phyloP scores from a whole-genome alignment of 164 flowering plant genomes.

The Chimonanthus salicifolius region DNA sequence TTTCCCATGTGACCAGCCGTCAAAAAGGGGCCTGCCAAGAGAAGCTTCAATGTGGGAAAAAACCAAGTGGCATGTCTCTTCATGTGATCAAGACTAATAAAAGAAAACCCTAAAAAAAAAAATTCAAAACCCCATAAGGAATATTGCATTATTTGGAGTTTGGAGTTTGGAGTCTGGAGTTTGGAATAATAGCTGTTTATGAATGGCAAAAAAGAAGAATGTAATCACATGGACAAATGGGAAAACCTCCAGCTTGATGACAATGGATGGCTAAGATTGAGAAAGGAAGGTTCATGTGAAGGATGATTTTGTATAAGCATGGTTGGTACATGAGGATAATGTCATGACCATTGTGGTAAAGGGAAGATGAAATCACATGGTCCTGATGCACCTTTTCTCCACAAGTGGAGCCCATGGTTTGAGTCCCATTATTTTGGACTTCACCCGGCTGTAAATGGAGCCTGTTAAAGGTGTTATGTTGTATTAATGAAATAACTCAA shows the following conservation, averaged over 20 bases:
- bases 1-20: conserved; percentile 23
- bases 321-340: background rate
- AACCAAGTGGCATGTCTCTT: background rate
- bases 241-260: conserved; percentile 2
- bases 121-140: background rate
- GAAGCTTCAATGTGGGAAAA: background rate
- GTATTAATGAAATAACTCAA: too few relatives aligned
- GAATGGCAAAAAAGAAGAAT: background rate
- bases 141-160: background rate
- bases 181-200: background rate
- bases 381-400: too few relatives aligned
- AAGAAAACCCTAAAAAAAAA: background rate
- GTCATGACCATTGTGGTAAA: background rate
- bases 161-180: background rate
- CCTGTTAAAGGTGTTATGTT: too few relatives aligned
- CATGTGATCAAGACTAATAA: background rate
- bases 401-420: too few relatives aligned
- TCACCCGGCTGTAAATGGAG: too few relatives aligned
- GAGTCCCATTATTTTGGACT: too few relatives aligned
- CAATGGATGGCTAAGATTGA: background rate
- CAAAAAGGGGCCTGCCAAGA: conserved; percentile 5
- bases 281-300: conserved; percentile 3
- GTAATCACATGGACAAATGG: background rate
- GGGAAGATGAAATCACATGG: too few relatives aligned
- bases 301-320: conserved; percentile 15